These are phyloP conservation scores for Clarireedia homoeocarpa DNA, from an alignment of 2,329 filamentous ascomycete genomes.

Conservation along the genomic window DNA sequence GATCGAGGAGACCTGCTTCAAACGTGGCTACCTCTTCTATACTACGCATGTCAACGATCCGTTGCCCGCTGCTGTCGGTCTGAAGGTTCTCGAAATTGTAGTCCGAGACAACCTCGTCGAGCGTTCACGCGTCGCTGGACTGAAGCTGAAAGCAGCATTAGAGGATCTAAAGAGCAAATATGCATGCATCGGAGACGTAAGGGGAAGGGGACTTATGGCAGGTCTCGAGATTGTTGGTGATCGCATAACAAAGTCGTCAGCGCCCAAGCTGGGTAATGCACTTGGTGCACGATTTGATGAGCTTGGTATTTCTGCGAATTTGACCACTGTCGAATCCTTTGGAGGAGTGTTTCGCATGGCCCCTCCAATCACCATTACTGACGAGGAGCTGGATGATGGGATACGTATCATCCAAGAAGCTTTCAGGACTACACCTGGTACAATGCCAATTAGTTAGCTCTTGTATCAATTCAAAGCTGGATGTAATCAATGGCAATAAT, in stretches of 20 bases:
- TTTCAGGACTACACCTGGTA: constrained; percentile 28
- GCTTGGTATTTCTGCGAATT: constrained; percentile 48
- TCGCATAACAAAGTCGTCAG: constrained; percentile 37
- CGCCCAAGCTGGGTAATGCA: constrained; percentile 37
- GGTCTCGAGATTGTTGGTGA: constrained; percentile 51
- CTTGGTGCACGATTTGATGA: constrained; percentile 42
- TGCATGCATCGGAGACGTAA: constrained; percentile 53
- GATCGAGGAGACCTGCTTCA: constrained; percentile 41
- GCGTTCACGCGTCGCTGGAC: constrained; percentile 39
- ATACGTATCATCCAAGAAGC: constrained; percentile 49
- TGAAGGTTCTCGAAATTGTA: constrained; percentile 55
- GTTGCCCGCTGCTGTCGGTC: constrained; percentile 49
- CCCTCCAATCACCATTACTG: constrained; percentile 50
- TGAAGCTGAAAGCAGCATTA: constrained; percentile 41
- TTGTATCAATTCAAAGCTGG: no score
- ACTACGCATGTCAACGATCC: constrained; percentile 59
- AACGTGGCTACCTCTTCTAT: constrained; percentile 46
- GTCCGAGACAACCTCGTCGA: constrained; percentile 43
- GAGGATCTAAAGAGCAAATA: constrained; percentile 42
- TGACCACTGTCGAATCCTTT: constrained; percentile 46
- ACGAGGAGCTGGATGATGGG: constrained; percentile 41
- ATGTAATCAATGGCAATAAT: no score
- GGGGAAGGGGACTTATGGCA: constrained; percentile 49
- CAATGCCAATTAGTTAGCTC: constrained; percentile 1
- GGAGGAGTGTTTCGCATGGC: constrained; percentile 51